Conservation (phyloP, 345 rosid species). For the Carallia pectinifolia region DNA sequence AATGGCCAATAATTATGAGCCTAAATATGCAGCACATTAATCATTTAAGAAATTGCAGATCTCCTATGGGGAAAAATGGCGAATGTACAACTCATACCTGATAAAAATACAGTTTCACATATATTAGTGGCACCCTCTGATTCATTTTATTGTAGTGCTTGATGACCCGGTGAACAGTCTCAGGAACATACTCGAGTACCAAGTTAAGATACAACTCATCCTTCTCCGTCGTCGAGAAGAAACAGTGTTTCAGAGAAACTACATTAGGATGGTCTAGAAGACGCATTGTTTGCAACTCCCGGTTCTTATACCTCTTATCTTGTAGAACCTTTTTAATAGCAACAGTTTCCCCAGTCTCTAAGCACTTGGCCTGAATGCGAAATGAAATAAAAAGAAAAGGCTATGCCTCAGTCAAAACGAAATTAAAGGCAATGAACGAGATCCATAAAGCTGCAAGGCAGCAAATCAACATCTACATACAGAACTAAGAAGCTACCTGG, state of each 20-base stretch:
- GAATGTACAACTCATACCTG: constrained; percentile 46
- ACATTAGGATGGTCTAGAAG: constrained; percentile 95
- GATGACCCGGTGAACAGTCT: constrained; percentile 85
- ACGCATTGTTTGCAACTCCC: constrained; percentile 97
- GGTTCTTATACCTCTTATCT: constrained; percentile 95
- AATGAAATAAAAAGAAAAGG: constrained; percentile 6
- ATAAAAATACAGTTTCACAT: constrained; percentile 84
- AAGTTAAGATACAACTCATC: constrained; percentile 89
- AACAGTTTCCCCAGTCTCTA: constrained; percentile 94
- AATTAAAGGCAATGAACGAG: neutral
- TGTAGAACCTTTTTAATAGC: constrained; percentile 89
- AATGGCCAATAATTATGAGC: neutral
- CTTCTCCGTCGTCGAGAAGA: constrained; percentile 90
- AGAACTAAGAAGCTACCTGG: constrained; percentile 50
- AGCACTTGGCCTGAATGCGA: constrained; percentile 75
- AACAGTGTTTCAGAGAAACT: constrained; percentile 87
- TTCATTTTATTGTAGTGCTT: constrained; percentile 80
- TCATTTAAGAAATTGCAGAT: neutral
- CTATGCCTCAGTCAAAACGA: neutral
- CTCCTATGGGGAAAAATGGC: neutral
- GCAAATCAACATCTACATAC: neutral
- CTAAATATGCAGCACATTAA: neutral
- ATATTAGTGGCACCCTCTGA: constrained; percentile 86
- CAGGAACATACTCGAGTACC: constrained; percentile 93
- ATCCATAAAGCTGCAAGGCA: neutral